These are phyloP conservation scores for Microdochium trichocladiopsis DNA, from an alignment of 2,329 filamentous ascomycete species.

Conservation along the genomic window DNA sequence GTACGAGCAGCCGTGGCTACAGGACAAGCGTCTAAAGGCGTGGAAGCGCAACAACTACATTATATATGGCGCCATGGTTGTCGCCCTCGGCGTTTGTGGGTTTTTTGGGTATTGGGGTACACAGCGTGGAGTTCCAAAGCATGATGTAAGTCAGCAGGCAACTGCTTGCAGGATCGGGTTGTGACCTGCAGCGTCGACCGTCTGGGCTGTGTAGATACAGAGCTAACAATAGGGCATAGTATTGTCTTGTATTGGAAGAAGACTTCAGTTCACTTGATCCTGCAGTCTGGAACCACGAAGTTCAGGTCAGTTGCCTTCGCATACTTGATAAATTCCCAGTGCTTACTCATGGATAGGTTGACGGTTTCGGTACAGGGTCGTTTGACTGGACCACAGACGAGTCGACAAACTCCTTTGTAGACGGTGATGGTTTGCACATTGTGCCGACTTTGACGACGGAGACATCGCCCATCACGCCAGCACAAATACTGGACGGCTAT, in stretches of 20 bases:
- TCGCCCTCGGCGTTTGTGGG: constrained; percentile 25
- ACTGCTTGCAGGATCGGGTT: no score
- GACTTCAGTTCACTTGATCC: constrained; percentile 36
- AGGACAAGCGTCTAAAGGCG: constrained; percentile 8
- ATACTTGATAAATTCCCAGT: not conserved
- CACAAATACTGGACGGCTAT: constrained; percentile 29
- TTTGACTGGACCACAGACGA: constrained; percentile 50
- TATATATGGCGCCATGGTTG: constrained; percentile 18
- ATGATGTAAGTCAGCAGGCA: not conserved
- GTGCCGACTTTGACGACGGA: constrained; percentile 43
- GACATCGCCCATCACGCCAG: constrained; percentile 27
- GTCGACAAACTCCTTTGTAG: constrained; percentile 36
- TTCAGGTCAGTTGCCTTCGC: constrained; percentile 25
- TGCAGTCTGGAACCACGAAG: constrained; percentile 40
- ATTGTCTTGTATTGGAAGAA: constrained; percentile 44
- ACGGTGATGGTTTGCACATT: constrained; percentile 43
- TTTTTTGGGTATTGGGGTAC: constrained; percentile 12
- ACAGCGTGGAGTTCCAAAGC: not conserved
- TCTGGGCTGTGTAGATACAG: constrained; percentile 1
- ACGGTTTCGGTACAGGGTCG: constrained; percentile 37
- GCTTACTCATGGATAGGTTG: constrained; percentile 48
- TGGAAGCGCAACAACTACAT: constrained; percentile 21
- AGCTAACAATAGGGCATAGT: constrained; percentile 16
- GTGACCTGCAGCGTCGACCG: not conserved
- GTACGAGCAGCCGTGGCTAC: constrained; percentile 31